These are phyloP conservation scores for Plantago major DNA, from an alignment of 257 asterid genomes.

Conservation along the genomic window DNA sequence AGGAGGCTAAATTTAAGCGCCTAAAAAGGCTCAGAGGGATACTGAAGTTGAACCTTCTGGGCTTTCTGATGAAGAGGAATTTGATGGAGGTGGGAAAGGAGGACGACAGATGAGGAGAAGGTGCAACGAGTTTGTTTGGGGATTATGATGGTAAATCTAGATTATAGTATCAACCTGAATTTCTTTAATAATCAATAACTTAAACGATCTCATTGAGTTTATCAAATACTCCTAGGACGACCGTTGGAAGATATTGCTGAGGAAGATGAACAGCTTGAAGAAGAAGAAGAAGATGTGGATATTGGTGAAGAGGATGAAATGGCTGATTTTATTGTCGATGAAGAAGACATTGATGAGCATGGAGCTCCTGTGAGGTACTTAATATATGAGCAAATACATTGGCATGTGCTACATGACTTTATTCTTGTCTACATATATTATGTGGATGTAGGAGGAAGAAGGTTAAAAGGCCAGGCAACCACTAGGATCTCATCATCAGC, in stretches of 20 bases:
- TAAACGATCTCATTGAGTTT: constrained; percentile 16
- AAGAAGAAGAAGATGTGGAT: constrained; percentile 68
- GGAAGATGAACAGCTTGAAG: constrained; percentile 60
- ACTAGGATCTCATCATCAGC: constrained; percentile 81
- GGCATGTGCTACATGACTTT: neutral
- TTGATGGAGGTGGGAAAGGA: constrained; percentile 62
- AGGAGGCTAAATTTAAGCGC: constrained; percentile 84
- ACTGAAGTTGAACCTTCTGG: constrained; percentile 69
- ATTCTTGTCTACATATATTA: constrained; percentile 12
- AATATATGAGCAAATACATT: neutral
- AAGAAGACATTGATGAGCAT: constrained; percentile 77
- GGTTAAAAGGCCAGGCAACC: constrained; percentile 70
- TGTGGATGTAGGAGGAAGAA: constrained; percentile 66
- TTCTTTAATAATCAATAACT: constrained; percentile 5
- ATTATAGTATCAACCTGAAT: constrained; percentile 7
- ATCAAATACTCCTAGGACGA: constrained; percentile 42
- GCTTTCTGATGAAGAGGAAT: constrained; percentile 73
- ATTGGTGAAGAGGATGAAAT: constrained; percentile 86
- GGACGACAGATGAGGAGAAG: constrained; percentile 82
- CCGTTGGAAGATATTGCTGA: constrained; percentile 90
- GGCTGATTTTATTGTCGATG: constrained; percentile 95
- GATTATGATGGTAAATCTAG: constrained; percentile 70
- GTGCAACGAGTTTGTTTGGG: constrained; percentile 73
- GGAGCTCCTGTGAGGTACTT: constrained; percentile 76
- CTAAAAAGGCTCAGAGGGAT: constrained; percentile 81